Percentiles rank a stretch among this genome's conserved stretches.
These are phyloP conservation scores for Mycena kentingensis DNA, from an alignment of 768 basidiomycete genomes.

Conservation along the genomic window DNA sequence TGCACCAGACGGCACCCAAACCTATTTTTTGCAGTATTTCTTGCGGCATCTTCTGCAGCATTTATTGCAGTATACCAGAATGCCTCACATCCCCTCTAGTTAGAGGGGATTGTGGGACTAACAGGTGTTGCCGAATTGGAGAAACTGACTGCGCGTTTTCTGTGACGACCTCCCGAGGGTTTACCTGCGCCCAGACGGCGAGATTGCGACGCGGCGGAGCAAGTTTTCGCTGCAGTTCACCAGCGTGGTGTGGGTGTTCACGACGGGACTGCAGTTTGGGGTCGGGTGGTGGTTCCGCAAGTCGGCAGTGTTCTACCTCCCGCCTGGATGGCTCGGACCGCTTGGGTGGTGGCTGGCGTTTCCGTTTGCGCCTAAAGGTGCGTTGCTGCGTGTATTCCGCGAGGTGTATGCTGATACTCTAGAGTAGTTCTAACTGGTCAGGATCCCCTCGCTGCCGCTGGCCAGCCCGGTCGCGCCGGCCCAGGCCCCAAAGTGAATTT, in stretches of 20 bases:
- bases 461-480: too few relatives aligned
- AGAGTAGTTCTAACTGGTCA: too few relatives aligned
- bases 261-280: constrained; percentile 83
- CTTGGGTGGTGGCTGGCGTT: constrained; percentile 85
- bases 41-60: too few relatives aligned
- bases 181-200: constrained; percentile 54
- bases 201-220: constrained; percentile 59
- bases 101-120: too few relatives aligned
- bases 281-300: constrained; percentile 92
- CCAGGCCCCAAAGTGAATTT: too few relatives aligned
- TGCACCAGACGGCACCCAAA: too few relatives aligned
- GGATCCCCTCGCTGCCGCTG: too few relatives aligned
- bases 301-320: constrained; percentile 91
- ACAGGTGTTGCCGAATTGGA: constrained; percentile 87
- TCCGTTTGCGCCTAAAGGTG: constrained; percentile 88
- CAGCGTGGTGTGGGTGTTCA: constrained; percentile 73
- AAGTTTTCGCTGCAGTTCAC: constrained; percentile 75
- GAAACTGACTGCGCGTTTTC: constrained; percentile 72
- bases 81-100: too few relatives aligned
- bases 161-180: not conserved
- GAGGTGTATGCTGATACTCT: too few relatives aligned
- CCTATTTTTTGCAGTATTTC: too few relatives aligned
- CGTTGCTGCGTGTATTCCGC: too few relatives aligned
- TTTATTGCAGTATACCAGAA: too few relatives aligned
- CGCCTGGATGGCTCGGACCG: constrained; percentile 87